Evolutionary conservation across 2,329 filamentous ascomycete genomes (phyloP), one percentile per base, ranked within the genome.

Genomic region (Fusarium sp.): DNA sequence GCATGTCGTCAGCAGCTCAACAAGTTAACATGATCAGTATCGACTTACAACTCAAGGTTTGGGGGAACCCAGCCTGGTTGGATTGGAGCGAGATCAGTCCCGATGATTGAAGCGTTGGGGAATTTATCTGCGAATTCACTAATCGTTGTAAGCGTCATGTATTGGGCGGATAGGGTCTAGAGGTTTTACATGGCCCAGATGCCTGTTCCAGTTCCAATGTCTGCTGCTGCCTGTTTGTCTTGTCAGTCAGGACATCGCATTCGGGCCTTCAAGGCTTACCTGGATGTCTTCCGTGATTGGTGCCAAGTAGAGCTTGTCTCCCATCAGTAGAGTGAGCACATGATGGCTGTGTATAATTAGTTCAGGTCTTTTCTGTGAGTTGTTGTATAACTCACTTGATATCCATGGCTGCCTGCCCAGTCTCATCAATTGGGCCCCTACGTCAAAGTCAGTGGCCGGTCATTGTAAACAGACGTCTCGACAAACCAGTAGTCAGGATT

Each of bases 181-280:
- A 14, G 13, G 1, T 2, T 30, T 12, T 40, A 66, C 63, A 66
- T 49, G 1, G 61, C 63, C 61, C 63, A 66, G 9, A 66, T 60
- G 7, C 63, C 61, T 37, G 55, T 66, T 28, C 49, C 63, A 0
- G 55, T 66, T 8, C 49, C 55, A 20, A 66, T 47, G 4, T 66
- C 61, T 3, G 27, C n/a, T 0, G 21, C 48, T 6, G n/a, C 32
- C 61, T 66, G 21, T 18, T 3, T 14, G 4, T 28, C 6, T 5
- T 4, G 23, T 1, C 6, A 40, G 20, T 32, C 2, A 27, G 14
- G 3, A 25, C 2, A n/a, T n/a, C n/a, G n/a, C n/a, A n/a, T n/a
- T n/a, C n/a, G n/a, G n/a, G n/a, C n/a, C n/a, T n/a, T n/a, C n/a
- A n/a, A n/a, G n/a, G n/a, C 1, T 40, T 48, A 57, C 59, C 51